Percentiles rank a stretch among this genome's conserved stretches.
Conservation (phyloP, 139 green algal genomes). For the Auxenochlorella protothecoides region DNA sequence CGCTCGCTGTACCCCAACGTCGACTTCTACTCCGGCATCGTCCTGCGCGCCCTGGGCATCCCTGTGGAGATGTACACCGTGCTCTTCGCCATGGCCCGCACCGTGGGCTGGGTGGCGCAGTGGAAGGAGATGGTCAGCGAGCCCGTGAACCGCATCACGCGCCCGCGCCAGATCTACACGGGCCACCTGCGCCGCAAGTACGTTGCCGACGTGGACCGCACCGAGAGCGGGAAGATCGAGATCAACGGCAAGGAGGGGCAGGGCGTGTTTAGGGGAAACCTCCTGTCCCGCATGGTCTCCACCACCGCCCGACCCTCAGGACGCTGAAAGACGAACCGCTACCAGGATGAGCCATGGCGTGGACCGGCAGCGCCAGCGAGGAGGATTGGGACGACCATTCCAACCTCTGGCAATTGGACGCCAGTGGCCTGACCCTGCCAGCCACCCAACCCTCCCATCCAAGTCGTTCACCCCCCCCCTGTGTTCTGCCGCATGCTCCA, state of each 20-base stretch:
- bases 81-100: conserved; percentile 57
- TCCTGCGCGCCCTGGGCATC: conserved; percentile 57
- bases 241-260: conserved; percentile 1
- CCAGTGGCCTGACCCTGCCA: no score
- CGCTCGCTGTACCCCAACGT: conserved; percentile 64
- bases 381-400: no score
- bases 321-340: background rate
- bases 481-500: no score
- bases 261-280: conserved; percentile 9
- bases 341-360: no score
- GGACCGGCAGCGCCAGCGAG: no score
- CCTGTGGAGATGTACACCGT: conserved; percentile 61
- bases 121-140: conserved; percentile 64
- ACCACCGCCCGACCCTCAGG: conserved; percentile 8
- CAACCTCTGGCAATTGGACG: no score
- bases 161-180: conserved; percentile 49
- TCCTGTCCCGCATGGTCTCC: conserved; percentile 19
- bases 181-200: conserved; percentile 33
- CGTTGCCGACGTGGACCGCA: conserved; percentile 20
- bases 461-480: no score
- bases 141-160: conserved; percentile 29
- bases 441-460: no score
- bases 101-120: conserved; percentile 60
- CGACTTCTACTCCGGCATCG: conserved; percentile 70
- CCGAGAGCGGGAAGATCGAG: conserved; percentile 1